These are phyloP conservation scores for Phytopythium sindhum DNA, from an alignment of 352 stramenopile genomes.

Conservation along the genomic window DNA sequence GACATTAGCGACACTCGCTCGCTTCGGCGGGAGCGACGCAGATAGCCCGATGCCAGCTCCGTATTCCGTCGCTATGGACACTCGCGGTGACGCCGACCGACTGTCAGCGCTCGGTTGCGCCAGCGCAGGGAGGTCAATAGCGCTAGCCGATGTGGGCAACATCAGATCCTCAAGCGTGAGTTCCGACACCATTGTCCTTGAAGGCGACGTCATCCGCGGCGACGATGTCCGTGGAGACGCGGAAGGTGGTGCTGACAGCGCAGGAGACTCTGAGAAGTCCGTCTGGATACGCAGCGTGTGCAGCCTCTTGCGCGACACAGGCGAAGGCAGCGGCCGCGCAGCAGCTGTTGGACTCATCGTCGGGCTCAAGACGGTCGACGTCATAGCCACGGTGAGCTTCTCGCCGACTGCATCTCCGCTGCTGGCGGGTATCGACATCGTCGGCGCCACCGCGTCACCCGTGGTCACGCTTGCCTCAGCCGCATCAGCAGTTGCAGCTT, in stretches of 20 bases:
- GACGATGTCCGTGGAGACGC: slow-evolving; percentile 13
- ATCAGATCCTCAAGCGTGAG: slow-evolving; percentile 1
- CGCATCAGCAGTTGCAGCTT: background rate
- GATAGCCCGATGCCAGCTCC: background rate
- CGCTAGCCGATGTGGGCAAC: background rate
- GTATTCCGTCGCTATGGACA: background rate
- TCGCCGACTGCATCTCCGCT: background rate
- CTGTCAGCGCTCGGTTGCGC: background rate
- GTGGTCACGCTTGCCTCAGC: background rate
- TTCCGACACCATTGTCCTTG: background rate
- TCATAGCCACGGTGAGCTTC: background rate
- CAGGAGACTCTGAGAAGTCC: slow-evolving; percentile 21
- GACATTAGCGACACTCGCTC: slow-evolving; percentile 6
- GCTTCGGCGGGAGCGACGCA: slow-evolving; percentile 3
- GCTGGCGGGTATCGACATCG: background rate
- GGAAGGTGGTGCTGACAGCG: slow-evolving; percentile 12
- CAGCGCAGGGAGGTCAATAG: background rate
- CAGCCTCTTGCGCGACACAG: background rate
- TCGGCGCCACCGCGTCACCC: background rate
- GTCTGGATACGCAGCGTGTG: slow-evolving; percentile 31
- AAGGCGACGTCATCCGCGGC: background rate
- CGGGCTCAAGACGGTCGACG: background rate
- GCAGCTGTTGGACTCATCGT: slow-evolving; percentile 4
- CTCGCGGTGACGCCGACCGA: background rate
- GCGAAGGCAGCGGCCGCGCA: background rate